Base-by-base conservation (phyloP, 2,329 filamentous ascomycete genomes). In the Phaeoacremonium minimum region DNA sequence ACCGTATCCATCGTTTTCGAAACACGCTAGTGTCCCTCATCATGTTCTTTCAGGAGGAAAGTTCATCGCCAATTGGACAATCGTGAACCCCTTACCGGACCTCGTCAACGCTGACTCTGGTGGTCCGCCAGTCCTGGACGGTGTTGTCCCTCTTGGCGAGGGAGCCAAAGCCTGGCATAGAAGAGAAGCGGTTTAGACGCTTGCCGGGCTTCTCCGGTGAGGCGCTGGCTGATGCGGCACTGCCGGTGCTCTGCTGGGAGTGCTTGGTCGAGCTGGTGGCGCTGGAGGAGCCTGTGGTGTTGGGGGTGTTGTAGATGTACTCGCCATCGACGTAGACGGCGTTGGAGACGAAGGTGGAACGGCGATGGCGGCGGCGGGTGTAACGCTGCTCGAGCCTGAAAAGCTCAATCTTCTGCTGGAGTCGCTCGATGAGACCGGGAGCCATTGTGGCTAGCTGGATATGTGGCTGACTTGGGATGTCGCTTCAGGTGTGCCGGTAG, bases 381-480 rank as follows among this genome's bases (percentile, higher is more conserved):
- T 97, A 97, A 52, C 88, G 85, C 69, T 96, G 85, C 69, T 97
- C 91, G 49, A 97, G 83, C 33, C 89, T 87, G 73, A 95, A 93
- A 55, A 97, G 80, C 72, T 97, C 89, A 53, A 94, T 71, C 71
- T 85, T 79, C 42, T 77, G 73, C 50, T 81, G 73, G 57, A 82
- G 73, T 58, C 74, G 71, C 42, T 77, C 71, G 50, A 83, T 54
- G 52, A 82, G 54, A 50, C 67, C 68, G 52, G 69, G 64, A 34
- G 66, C 68, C 69, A 73, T 73, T 31, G 22, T 52, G 47, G 35
- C 19, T 17, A 20, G 17, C 7, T 22, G 28, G n/a, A n/a, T n/a
- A n/a, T n/a, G n/a, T n/a, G n/a, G n/a, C n/a, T n/a, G n/a, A n/a
- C n/a, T n/a, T n/a, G n/a, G n/a, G n/a, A n/a, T n/a, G n/a, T n/a